Base-by-base conservation (phyloP, 2,329 filamentous ascomycete species). In the Aspergillus melleus region DNA sequence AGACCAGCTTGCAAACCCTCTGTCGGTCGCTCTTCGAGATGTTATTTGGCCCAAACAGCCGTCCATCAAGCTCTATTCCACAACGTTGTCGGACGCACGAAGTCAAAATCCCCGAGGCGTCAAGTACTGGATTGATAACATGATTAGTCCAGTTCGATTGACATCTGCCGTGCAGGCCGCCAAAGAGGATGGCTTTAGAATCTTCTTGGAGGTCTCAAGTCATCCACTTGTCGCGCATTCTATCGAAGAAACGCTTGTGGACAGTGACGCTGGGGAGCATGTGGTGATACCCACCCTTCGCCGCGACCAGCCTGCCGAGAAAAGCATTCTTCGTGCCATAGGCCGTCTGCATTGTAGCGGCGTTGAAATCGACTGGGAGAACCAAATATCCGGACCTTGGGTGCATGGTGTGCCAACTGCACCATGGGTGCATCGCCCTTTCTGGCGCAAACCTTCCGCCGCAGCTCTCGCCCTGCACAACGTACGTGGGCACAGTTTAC, bases 181-280 rank as follows among this genome's bases (percentile, higher is more conserved):
- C 0, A 68, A 70, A 0, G 68, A 76, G 1, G 79, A 80, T 56
- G 76, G 75, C 2, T 72, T 70, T 53, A 64, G 73, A 4, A 19
- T 76, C 1, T 80, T 80, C 63, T 46, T 80, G 2, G 79, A 81
- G 59, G 71, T 80, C 0, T 79, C 78, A 0, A 69, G 64, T 5
- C 79, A 81, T 53, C 77, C 78, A 0, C 73, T 81, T 44, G 67
- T 81, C 6, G 66, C 71, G 3, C 75, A 81, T 52, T 80, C 78
- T 0, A 70, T 81, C 30, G 72, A 69, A 4, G 78, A 81, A 52
- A 80, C 74, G 0, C 36, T 80, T 1, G 60, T 73, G 12, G 67
- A 74, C 30, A 55, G 54, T 6, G 70, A 68, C 1, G 58, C 76
- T 6, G 70, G 74, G 3, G 74, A 77, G 5, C 68, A 60, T n/a